phyloP scores from a whole-genome alignment of 2,329 filamentous ascomycete genomes.

The Amphichorda felina region DNA sequence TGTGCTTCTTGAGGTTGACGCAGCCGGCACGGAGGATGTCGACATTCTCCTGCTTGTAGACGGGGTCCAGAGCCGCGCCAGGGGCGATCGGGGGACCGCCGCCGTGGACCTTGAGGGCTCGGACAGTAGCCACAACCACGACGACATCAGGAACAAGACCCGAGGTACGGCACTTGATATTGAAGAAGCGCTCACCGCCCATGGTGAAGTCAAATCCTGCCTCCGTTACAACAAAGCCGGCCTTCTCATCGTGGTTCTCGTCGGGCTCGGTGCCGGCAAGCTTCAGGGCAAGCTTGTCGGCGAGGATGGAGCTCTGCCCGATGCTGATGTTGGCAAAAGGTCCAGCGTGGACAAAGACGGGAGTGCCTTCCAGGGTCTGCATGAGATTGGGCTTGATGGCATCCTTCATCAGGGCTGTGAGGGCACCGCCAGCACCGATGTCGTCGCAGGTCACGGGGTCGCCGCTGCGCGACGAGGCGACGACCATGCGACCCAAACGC shows the following conservation, averaged over 20 bases:
- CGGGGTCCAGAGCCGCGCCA: conserved; percentile 70
- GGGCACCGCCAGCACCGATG: conserved; percentile 79
- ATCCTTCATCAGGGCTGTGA: conserved; percentile 93
- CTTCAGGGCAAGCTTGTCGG: conserved; percentile 92
- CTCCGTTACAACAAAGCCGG: conserved; percentile 91
- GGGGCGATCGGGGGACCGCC: conserved; percentile 89
- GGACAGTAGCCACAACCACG: conserved; percentile 88
- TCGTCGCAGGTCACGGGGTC: conserved; percentile 95
- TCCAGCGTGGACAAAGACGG: conserved; percentile 93
- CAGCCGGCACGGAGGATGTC: conserved; percentile 84
- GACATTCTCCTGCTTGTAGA: conserved; percentile 89
- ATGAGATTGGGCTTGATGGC: conserved; percentile 98
- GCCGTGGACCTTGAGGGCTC: conserved; percentile 93
- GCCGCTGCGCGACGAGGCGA: conserved; percentile 73
- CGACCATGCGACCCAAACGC: conserved; percentile 88
- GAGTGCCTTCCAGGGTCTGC: conserved; percentile 95
- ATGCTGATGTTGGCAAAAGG: conserved; percentile 99
- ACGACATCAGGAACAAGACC: conserved; percentile 88
- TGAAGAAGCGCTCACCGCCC: conserved; percentile 99
- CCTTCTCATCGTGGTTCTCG: conserved; percentile 70
- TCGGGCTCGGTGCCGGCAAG: conserved; percentile 88
- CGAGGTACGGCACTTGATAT: conserved; percentile 97
- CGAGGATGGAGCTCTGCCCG: conserved; percentile 87
- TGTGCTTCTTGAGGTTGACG: conserved; percentile 91
- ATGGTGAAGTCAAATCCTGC: conserved; percentile 99